phyloP scores from a whole-genome alignment of 306 rosid species.

The Crataegus laevigata region DNA sequence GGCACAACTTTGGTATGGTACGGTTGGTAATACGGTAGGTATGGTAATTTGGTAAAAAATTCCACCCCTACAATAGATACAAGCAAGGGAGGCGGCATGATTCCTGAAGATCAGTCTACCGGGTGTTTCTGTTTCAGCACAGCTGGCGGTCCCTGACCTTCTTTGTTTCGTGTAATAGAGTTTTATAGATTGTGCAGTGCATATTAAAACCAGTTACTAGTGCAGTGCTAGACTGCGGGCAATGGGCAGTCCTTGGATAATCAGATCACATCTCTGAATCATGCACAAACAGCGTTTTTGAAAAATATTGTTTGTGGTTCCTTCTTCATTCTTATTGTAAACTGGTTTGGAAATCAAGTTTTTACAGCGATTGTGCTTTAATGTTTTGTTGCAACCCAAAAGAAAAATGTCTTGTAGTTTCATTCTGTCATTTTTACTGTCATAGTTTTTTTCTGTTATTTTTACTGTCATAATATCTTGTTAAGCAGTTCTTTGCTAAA shows the following conservation, averaged over 20 bases:
- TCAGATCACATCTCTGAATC: neutral
- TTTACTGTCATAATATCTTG: too few relatives aligned
- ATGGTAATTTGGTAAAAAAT: too few relatives aligned
- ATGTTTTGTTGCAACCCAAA: too few relatives aligned
- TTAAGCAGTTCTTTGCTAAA: too few relatives aligned
- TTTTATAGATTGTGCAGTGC: neutral
- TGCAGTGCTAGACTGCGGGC: neutral
- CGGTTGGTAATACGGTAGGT: too few relatives aligned
- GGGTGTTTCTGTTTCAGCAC: conserved; percentile 59
- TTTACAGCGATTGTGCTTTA: neutral
- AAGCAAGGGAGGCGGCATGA: conserved; percentile 90
- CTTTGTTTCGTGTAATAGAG: neutral
- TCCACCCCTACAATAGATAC: too few relatives aligned
- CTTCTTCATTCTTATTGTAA: neutral
- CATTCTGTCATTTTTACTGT: too few relatives aligned
- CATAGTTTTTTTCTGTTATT: too few relatives aligned
- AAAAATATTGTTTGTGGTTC: neutral
- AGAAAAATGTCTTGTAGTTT: neutral
- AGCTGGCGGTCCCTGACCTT: conserved; percentile 52
- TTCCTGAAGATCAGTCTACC: conserved; percentile 50
- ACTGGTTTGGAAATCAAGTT: neutral
- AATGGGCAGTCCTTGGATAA: neutral
- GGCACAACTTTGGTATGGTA: too few relatives aligned
- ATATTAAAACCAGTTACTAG: neutral
- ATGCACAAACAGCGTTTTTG: neutral